These are phyloP conservation scores for Melaleuca alternifolia DNA, from an alignment of 345 rosid species.

Conservation along the genomic window DNA sequence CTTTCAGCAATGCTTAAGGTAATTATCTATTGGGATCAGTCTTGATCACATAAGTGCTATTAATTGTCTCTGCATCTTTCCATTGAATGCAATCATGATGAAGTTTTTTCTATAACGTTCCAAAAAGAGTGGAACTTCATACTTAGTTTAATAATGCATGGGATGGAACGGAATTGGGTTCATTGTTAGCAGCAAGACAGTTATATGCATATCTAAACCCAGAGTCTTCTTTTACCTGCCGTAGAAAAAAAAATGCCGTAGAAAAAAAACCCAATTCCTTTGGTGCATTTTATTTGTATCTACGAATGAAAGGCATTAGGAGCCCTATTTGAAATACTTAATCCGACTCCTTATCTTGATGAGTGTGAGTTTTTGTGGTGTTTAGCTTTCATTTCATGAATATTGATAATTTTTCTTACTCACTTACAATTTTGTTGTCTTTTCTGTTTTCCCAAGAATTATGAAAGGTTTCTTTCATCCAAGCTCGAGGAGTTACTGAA, in stretches of 20 bases:
- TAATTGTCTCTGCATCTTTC: not conserved
- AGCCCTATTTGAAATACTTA: not conserved
- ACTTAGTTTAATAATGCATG: not conserved
- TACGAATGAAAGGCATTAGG: not conserved
- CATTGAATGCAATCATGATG: not conserved
- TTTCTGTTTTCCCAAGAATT: slow-evolving; percentile 27
- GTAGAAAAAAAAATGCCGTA: too few species aligned
- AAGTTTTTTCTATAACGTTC: not conserved
- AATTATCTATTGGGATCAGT: not conserved
- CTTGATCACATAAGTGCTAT: not conserved
- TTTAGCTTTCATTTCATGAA: not conserved
- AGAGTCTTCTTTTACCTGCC: not conserved
- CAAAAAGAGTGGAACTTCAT: not conserved
- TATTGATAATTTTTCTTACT: not conserved
- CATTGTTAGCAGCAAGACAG: not conserved
- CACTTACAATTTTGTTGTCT: not conserved
- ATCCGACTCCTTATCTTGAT: not conserved
- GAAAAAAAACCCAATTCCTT: not conserved
- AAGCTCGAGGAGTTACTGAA: slow-evolving; percentile 53
- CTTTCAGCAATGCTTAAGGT: slow-evolving; percentile 80
- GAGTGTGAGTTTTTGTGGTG: not conserved
- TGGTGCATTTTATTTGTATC: not conserved
- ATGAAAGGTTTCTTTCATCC: slow-evolving; percentile 45
- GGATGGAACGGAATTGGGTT: not conserved
- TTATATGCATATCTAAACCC: not conserved